Conservation (phyloP, 2,329 filamentous ascomycete species). For the Fusarium agapanthi region DNA sequence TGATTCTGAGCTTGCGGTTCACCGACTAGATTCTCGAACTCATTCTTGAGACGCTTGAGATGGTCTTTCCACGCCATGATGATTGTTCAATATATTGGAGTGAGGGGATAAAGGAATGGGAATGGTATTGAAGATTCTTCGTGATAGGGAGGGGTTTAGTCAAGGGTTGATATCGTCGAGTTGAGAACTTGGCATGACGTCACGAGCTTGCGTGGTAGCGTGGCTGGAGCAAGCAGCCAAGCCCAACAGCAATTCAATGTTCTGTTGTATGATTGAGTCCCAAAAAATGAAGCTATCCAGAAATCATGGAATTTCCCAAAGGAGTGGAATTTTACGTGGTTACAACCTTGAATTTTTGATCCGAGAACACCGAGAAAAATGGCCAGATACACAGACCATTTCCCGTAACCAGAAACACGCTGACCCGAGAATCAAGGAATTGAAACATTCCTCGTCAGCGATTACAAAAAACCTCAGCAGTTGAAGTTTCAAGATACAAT, state of each 20-base stretch:
- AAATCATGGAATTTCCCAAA: not conserved
- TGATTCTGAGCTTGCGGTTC: slow-evolving; percentile 38
- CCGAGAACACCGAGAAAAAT: not conserved
- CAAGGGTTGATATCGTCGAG: not conserved
- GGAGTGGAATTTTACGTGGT: not conserved
- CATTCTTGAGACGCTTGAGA: slow-evolving; percentile 51
- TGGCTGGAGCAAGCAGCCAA: slow-evolving; percentile 13
- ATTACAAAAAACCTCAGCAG: not conserved
- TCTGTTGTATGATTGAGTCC: not conserved
- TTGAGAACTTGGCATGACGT: slow-evolving; percentile 27
- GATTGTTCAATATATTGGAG: no score
- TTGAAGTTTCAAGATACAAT: not conserved
- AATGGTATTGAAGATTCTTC: not conserved
- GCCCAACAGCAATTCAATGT: not conserved
- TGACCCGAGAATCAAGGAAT: not conserved
- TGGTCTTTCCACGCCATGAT: slow-evolving; percentile 50
- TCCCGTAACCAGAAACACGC: not conserved
- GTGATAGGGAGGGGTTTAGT: not conserved
- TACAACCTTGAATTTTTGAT: not conserved
- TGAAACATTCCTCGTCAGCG: not conserved
- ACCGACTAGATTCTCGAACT: slow-evolving; percentile 48
- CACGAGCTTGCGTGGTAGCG: slow-evolving; percentile 18
- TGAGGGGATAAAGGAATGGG: no score
- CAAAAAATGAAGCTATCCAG: slow-evolving; percentile 3
- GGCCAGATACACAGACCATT: not conserved